Percentiles rank a stretch among this genome's conserved stretches.
Conservation (phyloP, 805 yeast species). For the Kodamaea restingae region DNA sequence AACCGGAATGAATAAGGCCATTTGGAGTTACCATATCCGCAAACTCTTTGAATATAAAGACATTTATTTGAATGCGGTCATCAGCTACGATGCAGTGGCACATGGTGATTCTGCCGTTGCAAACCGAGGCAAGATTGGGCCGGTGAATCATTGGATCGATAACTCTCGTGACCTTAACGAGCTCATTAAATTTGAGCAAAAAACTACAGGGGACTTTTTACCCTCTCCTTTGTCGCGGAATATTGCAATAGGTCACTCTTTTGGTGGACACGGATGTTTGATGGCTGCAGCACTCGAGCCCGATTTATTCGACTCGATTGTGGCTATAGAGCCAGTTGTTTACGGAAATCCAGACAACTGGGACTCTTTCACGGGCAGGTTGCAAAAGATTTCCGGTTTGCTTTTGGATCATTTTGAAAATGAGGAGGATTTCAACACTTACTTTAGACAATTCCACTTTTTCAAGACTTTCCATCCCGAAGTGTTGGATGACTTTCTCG, state of each 20-base stretch:
- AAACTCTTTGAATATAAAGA: slow-evolving; percentile 30
- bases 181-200: slow-evolving; percentile 39
- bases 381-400: slow-evolving; percentile 22
- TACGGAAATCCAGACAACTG: slow-evolving; percentile 18
- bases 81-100: slow-evolving; percentile 54
- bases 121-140: slow-evolving; percentile 55
- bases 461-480: slow-evolving; percentile 42
- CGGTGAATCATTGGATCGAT: slow-evolving; percentile 59
- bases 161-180: slow-evolving; percentile 55
- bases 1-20: slow-evolving; percentile 59
- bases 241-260: slow-evolving; percentile 65
- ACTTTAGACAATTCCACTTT: slow-evolving; percentile 41
- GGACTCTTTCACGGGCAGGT: slow-evolving; percentile 16
- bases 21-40: slow-evolving; percentile 57
- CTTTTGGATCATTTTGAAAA: slow-evolving; percentile 39
- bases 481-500: slow-evolving; percentile 42
- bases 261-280: slow-evolving; percentile 61
- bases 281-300: slow-evolving; percentile 51
- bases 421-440: slow-evolving; percentile 39
- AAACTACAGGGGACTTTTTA: slow-evolving; percentile 27
- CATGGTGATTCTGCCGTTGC: slow-evolving; percentile 68
- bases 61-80: slow-evolving; percentile 44
- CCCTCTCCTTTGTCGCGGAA: slow-evolving; percentile 33
- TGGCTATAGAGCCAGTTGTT: slow-evolving; percentile 61
- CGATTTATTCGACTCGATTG: slow-evolving; percentile 46